Base-by-base conservation (phyloP, 192 early-diverging fungal species). In the Podila verticillata region DNA sequence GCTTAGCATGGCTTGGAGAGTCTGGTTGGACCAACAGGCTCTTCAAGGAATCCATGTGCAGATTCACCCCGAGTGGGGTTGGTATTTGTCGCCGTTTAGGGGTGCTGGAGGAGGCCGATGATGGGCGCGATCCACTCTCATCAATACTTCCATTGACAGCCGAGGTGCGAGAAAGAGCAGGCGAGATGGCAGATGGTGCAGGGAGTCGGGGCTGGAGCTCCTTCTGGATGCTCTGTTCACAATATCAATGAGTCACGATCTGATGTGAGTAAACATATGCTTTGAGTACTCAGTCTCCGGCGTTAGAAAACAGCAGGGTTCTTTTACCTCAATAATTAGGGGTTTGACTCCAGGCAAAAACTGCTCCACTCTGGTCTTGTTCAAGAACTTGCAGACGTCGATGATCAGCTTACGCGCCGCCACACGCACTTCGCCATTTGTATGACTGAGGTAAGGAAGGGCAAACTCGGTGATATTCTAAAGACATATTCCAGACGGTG, bases 361-460 rank as follows among this genome's bases (percentile, higher is more conserved):
- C 48, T 75, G 69, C 51, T 79, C 82, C 24, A 85, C 79, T 22
- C 74, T 59, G 8, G 70, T 70, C 68, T 70, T 75, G 62, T 65
- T 69, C 62, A 74, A 58, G 29, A 61, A 75, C 65, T 74, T 85
- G 70, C 75, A 74, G 20, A 90, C 73, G 49, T 70, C 85, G 19
- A 87, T 86, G 22, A 92, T 82, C 5, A 93, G 72, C 31, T 75
- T 83, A 9, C 86, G 77, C 8, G 92, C 85, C 3, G 84, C 81
- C 48, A 90, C 87, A 10, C 90, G 87, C 31, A 93, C 89, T 51
- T 91, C 90, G 2, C 66, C 74, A 56, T 88, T 92, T 48, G 80
- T 85, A 70, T 93, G 84, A 19, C 88, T 84, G 36, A 92, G 67
- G 49, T 88, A 88, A 7, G 86, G 89, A 56, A 82, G 51, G 4